Percentiles rank a stretch among this genome's conserved stretches.
These are phyloP conservation scores for Oryza brachyantha DNA, from an alignment of 176 grass and related monocot species.

Conservation along the genomic window DNA sequence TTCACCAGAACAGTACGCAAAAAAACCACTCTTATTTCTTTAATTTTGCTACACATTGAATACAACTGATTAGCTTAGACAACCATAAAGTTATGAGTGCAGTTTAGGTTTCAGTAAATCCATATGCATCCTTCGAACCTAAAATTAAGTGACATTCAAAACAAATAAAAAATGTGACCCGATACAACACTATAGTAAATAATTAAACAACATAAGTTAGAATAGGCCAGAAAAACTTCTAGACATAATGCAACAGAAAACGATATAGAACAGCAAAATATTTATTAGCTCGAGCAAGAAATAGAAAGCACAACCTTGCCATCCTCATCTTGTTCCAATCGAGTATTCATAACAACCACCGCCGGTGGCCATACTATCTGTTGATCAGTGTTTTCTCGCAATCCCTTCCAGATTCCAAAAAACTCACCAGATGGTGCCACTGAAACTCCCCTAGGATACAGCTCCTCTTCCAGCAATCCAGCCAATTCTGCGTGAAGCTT, in stretches of 20 bases:
- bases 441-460: conserved; percentile 60
- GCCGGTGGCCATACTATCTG: conserved; percentile 93
- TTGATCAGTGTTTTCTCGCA: conserved; percentile 48
- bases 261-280: background rate
- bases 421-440: conserved; percentile 65
- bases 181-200: background rate
- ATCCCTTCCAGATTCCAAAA: conserved; percentile 85
- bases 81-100: background rate
- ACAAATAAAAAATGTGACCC: background rate
- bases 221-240: background rate
- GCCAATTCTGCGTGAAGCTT: conserved; percentile 84
- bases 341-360: conserved; percentile 88
- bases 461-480: conserved; percentile 70
- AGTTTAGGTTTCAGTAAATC: background rate
- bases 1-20: background rate
- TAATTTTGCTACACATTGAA: background rate
- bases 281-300: background rate
- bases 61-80: background rate
- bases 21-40: background rate
- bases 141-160: conserved; percentile 6
- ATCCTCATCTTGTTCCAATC: conserved; percentile 59
- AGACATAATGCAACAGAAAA: background rate
- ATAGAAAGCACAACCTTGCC: conserved; percentile 47
- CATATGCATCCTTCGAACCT: conserved; percentile 7
- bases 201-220: background rate